Evolutionary conservation across 805 yeast species (phyloP), one percentile per base, ranked within the genome.

Genomic region (Kodamaea leandrae): DNA sequence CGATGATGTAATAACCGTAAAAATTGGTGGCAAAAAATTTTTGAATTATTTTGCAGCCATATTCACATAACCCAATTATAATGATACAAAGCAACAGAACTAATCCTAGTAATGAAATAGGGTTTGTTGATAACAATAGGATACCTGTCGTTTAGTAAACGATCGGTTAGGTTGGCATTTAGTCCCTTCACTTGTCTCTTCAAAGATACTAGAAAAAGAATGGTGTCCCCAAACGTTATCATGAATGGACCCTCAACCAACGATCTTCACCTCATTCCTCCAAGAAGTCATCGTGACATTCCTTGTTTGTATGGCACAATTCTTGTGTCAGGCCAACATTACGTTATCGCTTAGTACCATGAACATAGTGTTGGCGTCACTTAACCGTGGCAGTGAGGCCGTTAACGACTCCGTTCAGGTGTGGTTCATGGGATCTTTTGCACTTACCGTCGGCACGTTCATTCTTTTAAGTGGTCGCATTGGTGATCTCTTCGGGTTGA

Each of bases 401-500:
- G 34, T 38, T 16, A 40, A 44, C 17, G 21, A 18, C 24, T 42
- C 48, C 12, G 32, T 28, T n/a, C 32, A 40, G 13, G 52, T 48
- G 7, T 48, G 95, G 93, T 77, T 79, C 54, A 72, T 80, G 69
- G 88, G 89, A 1, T 75, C 86, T 0, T 83, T 77, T 54, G 80
- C 87, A 0, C 60, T 85, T 41, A 78, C 87, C 0, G 77, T 83
- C 4, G 91, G 91, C 10, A 82, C 91, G 0, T 78, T 84, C 46
- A 83, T 85, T 37, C 58, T 85, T 26, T 65, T 80, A 4, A 74
- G 83, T 26, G 93, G 93, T 6, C 70, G 81, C 37, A 53, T 83
- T 34, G 93, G 95, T 24, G 95, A 85, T 52, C 64, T 83, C 9
- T 78, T 76, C 49, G 93, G 93, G 0, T 65, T 82, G 39, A 80